Base-by-base conservation (phyloP, 129 eudicot genomes). In the Artemisia tridentata region DNA sequence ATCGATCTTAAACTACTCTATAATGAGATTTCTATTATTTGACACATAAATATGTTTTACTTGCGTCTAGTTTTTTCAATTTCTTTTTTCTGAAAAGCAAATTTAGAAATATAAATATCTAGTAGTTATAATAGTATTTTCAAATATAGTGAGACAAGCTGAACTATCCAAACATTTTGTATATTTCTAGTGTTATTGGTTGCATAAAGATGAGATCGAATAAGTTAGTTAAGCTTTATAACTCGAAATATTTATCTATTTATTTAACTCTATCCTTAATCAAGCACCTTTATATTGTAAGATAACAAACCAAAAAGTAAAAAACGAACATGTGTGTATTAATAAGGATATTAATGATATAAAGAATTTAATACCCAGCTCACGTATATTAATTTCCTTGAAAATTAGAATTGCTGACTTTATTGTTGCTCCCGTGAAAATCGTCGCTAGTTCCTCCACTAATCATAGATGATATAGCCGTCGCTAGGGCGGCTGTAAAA, bases 401-500 rank as follows among this genome's bases (percentile, higher is more conserved):
- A 69, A 72, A 70, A 52, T 76, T 77, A 54, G 79, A 82, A 67
- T 63, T 68, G 73, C 69, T 55, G 72, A 78, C 72, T 80, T 83
- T 83, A 69, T 78, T 76, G 80, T 77, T 76, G 69, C 81, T 80
- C 7, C 54, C 65, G 52, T 64, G 56, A 17, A 81, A 72, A 4
- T 74, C 80, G 43, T 74, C 68, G 59, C 31, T 45, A 20, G 8
- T 15, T 50, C 69, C 51, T 62, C 72, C 73, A 66, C 81, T 83
- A 8, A 87, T 72, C 4, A 88, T 66, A 1, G 96, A 85, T 7
- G 84, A 72, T n/a, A 88, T 79, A 48, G 91, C 96, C 1, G 89
- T 88, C 0, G 91, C 89, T 16, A 88, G 45, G 66, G 84, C 96
- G 4, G 96, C 86, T 2, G 89, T 77, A 45, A 88, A 88, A 48